A percentile compares a stretch with the other conserved stretches of the same genome.
These are phyloP conservation scores for Ogataea corticis DNA, from an alignment of 805 yeast genomes.

Conservation along the genomic window DNA sequence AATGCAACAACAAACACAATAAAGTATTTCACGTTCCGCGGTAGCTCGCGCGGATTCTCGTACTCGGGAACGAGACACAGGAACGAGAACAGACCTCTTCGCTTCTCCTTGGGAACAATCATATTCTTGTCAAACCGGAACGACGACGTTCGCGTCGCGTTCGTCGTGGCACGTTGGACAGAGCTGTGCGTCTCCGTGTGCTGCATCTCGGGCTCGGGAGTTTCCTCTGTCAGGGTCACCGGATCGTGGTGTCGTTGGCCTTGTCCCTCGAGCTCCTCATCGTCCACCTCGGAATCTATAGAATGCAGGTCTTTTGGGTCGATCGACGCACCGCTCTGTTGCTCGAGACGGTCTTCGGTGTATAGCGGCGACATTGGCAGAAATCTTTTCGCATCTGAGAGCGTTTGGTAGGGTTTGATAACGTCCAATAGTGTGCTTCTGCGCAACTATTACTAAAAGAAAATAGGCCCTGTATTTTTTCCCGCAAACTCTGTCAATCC, in stretches of 20 bases:
- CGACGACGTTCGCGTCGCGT: conserved; percentile 17
- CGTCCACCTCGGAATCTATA: background rate
- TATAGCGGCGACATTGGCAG: background rate
- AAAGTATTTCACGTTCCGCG: conserved; percentile 46
- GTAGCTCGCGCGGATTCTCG: conserved; percentile 68
- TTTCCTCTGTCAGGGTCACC: conserved; percentile 2
- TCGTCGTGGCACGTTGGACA: conserved; percentile 4
- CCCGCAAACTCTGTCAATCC: background rate
- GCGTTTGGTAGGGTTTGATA: background rate
- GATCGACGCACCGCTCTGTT: background rate
- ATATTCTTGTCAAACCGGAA: conserved; percentile 27
- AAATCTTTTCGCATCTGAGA: too few relatives aligned
- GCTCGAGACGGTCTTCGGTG: background rate
- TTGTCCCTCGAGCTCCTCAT: background rate
- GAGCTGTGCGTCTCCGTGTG: background rate
- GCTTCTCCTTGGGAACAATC: conserved; percentile 39
- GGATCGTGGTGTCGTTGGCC: background rate
- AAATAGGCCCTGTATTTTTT: background rate
- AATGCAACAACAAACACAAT: conserved; percentile 66
- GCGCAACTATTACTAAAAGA: too few relatives aligned
- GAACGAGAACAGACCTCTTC: conserved; percentile 60
- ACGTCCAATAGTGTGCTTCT: background rate
- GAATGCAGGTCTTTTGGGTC: conserved; percentile 1
- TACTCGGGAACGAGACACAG: conserved; percentile 66
- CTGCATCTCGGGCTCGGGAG: background rate